These are phyloP conservation scores for Drosera spatulata DNA, from an alignment of 179 eudicot species.

Conservation along the genomic window DNA sequence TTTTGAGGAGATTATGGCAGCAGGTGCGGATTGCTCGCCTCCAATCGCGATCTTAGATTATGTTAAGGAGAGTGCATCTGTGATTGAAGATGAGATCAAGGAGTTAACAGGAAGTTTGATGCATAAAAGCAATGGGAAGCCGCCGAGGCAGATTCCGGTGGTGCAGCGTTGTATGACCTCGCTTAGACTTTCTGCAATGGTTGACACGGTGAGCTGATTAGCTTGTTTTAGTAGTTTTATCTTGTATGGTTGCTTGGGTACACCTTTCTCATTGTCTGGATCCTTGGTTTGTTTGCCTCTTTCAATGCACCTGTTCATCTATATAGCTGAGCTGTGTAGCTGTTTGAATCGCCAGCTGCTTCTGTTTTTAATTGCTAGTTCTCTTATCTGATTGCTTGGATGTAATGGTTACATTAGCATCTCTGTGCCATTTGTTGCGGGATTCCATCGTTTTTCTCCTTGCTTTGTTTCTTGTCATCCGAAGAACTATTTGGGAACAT, in stretches of 20 bases:
- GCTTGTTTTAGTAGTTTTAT: neutral
- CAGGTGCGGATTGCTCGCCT: constrained; percentile 55
- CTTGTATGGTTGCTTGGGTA: neutral
- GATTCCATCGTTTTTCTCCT: no score
- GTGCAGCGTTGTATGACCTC: constrained; percentile 52
- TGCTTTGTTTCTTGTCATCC: no score
- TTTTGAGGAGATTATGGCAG: constrained; percentile 31
- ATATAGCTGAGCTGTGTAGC: no score
- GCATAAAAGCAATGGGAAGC: constrained; percentile 42
- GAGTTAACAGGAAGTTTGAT: constrained; percentile 31
- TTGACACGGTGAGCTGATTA: constrained; percentile 31
- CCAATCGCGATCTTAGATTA: constrained; percentile 35
- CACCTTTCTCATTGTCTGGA: no score
- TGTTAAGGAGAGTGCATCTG: constrained; percentile 21
- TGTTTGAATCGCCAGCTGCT: no score
- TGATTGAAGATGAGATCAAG: constrained; percentile 24
- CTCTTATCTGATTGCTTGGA: no score
- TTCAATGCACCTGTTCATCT: no score
- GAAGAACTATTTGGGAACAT: no score
- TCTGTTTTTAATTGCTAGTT: no score
- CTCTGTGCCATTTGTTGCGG: no score
- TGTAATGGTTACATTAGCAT: no score
- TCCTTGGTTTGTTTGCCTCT: neutral
- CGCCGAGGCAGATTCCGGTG: constrained; percentile 53
- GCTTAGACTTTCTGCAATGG: constrained; percentile 16